Evolutionary conservation across 768 basidiomycete genomes (phyloP), one percentile per base, ranked within the genome.

Genomic region (Podaxis rugospora): DNA sequence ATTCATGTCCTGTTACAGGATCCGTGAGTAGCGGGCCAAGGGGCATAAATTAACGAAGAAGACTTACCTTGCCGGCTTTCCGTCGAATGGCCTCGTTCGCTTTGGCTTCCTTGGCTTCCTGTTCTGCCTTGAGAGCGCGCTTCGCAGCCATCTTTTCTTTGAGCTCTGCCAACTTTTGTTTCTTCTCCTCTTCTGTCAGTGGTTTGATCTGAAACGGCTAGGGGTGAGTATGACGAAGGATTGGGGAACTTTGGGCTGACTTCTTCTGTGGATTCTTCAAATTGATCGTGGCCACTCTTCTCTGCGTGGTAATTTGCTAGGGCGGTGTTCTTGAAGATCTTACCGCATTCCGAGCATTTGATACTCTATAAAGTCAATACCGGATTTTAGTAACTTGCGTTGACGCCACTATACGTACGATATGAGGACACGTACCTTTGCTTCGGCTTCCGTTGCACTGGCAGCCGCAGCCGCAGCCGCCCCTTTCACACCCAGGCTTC

Each of bases 211-310:
- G 59, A 57, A 25, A 36, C 25, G 32, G 5, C 11, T 13, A 21
- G 42, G 42, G 14, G 32, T n/a, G 28, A 39, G 25, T 18, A 32
- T 37, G 36, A 13, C 21, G 37, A 50, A 40, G 18, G 27, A 36
- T 49, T 18, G 44, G 47, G 62, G 25, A 35, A 23, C 28, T 51
- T 65, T 1, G 21, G 5, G 52, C 42, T 39, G 14, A 92, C 94
- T 82, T 98, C 96, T 68, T 98, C 95, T 0, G 87, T 92, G 1
- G 91, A 94, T 69, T 98, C 96, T 70, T 97, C 95, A 64, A 98
- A 98, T 65, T 95, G 88, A 72, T 93, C 88, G 70, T 99, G 96
- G 0, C 96, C 96, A 65, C 87, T 92, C 78, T 94, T 94, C 73
- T 95, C 93, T 0, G 94, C 95, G 67, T 97, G 95, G 72, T 86